Base-by-base conservation (phyloP, 441 rosid species). In the Sinapis alba region DNA sequence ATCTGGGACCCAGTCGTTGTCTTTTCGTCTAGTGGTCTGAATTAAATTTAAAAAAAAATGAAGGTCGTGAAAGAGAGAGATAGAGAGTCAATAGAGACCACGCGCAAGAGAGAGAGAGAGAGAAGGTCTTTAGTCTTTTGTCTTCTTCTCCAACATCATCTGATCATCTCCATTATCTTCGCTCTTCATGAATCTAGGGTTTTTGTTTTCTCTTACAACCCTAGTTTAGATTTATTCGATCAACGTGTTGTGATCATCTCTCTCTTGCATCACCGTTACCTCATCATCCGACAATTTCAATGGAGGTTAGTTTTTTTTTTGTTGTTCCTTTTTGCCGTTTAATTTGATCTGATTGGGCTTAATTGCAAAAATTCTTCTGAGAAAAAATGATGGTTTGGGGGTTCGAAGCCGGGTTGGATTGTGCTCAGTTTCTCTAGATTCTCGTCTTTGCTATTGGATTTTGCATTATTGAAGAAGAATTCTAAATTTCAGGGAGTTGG, bases 401-500 rank as follows among this genome's bases (percentile, higher is more conserved):
- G 1, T n/a, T 61, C 60, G 43, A 66, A 59, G 19, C 24, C 0
- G 65, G 20, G 19, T 58, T 71, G 72, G 6, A 50, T 65, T 57
- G 45, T 28, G 16, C 15, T n/a, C 19, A 7, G 16, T 18, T 61
- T 43, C 32, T 67, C 20, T 59, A 15, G 62, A 50, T 50, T 50
- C 8, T 2, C 36, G 23, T 75, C 27, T 61, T 50, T 0, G 59
- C 7, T 16, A 26, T 57, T 51, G 34, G 45, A 56, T 38, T 41
- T 53, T 53, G 54, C 28, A 7, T 56, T 15, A n/a, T 36, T 8
- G 41, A 12, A 16, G 1, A 15, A 15, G n/a, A n/a, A 2, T 2
- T 9, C 0, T 9, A 13, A 18, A 34, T 53, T 65, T 58, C 54
- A 82, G 86, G 91, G 74, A 72, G 80, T 81, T 83, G 92, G 82